Base-by-base conservation (phyloP, 768 basidiomycete species). In the Dacryopinax spathularia region DNA sequence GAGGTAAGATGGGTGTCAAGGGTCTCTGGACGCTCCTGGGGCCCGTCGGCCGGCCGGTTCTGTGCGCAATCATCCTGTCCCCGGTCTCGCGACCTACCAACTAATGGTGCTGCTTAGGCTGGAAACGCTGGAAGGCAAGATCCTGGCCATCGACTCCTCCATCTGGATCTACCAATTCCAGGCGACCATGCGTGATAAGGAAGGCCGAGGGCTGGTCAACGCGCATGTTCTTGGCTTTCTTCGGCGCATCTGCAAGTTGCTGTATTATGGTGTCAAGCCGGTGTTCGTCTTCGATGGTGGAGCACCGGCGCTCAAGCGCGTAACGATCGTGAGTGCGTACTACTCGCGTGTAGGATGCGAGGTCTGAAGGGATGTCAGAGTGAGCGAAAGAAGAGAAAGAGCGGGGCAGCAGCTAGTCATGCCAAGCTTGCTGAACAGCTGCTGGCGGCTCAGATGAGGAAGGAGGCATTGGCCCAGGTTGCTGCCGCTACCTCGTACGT, bases 141-240 rank as follows among this genome's bases (percentile, higher is more conserved):
- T 84, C 10, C 84, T 99, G 77, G 96, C 96, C 1, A 98, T 99
- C 63, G 96, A 99, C 75, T 97, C 94, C 2, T 96, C 92, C 68
- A 98, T 99, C 67, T 99, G 96, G 96, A 85, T 99, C 62, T 99
- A 99, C 74, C 96, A 99, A 74, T 99, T 99, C 71, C 95, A 98
- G 76, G 94, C 95, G 22, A 97, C 96, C 9, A 97, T 98, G 94
- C 84, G 96, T 25, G 94, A 95, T 75, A 97, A 92, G 71, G 92
- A 97, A 64, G 96, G 96, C 29, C 84, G 86, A 25, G 89, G 82
- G 13, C 76, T 99, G 43, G 83, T 88, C 61, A 97, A 97, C 70
- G 94, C 95, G 0, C 96, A 97, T 75, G 85, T 99, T 16, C 77
- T 98, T 43, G 93, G 95, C 63, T 90, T 90, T 73, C 76, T 91